A percentile compares a stretch with the other conserved stretches of the same genome.
Evolutionary conservation across 140 eudicot genomes (phyloP).

Genomic region (Cichorium intybus): DNA sequence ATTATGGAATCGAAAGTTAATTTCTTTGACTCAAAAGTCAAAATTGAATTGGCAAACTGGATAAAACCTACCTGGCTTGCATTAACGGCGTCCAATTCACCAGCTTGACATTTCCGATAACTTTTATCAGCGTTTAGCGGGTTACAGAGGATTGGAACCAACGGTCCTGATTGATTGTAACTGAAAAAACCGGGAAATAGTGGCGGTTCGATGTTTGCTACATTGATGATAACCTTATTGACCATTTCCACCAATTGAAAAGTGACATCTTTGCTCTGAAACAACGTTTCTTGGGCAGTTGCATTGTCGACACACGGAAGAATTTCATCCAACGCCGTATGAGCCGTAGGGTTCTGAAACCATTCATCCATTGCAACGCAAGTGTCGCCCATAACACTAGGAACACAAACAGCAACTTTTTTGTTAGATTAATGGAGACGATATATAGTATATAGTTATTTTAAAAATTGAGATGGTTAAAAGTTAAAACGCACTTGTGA

Average conservation of each 20-base stretch:
- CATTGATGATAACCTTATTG: slow-evolving; percentile 52
- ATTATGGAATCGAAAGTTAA: background rate
- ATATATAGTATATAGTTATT: background rate
- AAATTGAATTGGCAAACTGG: background rate
- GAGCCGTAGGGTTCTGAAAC: slow-evolving; percentile 80
- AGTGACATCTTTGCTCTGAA: slow-evolving; percentile 72
- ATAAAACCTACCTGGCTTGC: slow-evolving; percentile 62
- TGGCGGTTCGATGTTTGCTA: slow-evolving; percentile 56
- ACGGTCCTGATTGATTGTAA: slow-evolving; percentile 91
- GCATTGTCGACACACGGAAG: slow-evolving; percentile 83
- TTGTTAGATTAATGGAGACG: slow-evolving; percentile 2
- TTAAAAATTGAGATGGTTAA: background rate
- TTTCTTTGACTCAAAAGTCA: background rate
- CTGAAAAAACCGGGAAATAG: slow-evolving; percentile 30
- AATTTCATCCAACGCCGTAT: slow-evolving; percentile 84
- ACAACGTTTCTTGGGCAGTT: slow-evolving; percentile 68
- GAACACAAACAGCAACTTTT: background rate
- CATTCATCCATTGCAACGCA: slow-evolving; percentile 94
- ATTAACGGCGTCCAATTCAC: slow-evolving; percentile 55
- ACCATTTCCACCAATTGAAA: slow-evolving; percentile 56
- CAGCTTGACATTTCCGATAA: slow-evolving; percentile 49
- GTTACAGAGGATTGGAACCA: slow-evolving; percentile 76
- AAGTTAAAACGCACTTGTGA: slow-evolving; percentile 65
- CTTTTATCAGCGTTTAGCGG: slow-evolving; percentile 64
- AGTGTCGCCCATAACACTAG: slow-evolving; percentile 80